Conservation (phyloP, 345 rosid species). For the Nephelium lappaceum region DNA sequence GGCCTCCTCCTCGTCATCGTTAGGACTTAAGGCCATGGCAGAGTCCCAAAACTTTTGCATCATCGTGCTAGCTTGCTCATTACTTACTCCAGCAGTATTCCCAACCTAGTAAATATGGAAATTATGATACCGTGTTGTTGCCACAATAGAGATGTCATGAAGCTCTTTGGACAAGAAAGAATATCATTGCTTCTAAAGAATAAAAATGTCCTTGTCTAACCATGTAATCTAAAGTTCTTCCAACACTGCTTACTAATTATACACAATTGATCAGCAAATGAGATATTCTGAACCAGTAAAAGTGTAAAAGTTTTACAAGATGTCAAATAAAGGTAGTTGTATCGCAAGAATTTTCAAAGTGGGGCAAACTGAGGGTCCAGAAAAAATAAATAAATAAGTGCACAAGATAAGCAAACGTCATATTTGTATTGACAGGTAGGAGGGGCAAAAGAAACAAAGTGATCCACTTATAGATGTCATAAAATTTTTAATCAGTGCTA, state of each 20-base stretch:
- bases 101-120: constrained; percentile 61
- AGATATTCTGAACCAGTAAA: neutral
- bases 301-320: neutral
- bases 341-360: neutral
- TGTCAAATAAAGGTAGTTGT: neutral
- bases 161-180: neutral
- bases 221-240: neutral
- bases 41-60: constrained; percentile 99
- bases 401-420: neutral
- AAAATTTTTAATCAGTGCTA: neutral
- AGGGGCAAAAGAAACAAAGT: neutral
- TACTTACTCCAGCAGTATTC: constrained; percentile 64
- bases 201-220: constrained; percentile 6
- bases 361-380: neutral
- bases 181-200: neutral
- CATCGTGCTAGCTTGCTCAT: constrained; percentile 78
- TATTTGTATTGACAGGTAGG: too few relatives aligned
- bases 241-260: neutral
- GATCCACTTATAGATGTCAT: neutral
- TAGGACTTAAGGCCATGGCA: constrained; percentile 76
- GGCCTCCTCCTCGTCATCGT: constrained; percentile 83
- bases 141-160: constrained; percentile 4
- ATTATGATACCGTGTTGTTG: constrained; percentile 1
- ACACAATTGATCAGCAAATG: neutral
- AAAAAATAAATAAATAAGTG: neutral